Conservation (phyloP, 176 grass and related monocot species). For the Dactylis glomerata region DNA sequence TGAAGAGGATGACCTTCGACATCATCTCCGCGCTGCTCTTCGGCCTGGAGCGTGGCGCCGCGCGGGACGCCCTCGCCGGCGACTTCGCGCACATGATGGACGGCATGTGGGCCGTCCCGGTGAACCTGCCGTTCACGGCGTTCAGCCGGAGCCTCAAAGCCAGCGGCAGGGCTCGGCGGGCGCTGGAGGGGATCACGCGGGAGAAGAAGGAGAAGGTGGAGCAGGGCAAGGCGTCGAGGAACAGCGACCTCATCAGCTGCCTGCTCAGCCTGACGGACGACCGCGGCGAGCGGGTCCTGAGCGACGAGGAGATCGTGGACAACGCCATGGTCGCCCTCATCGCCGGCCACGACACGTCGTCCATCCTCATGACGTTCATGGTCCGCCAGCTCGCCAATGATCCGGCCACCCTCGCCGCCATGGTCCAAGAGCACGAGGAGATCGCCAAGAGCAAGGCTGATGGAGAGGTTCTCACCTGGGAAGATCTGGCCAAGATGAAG, state of each 20-base stretch:
- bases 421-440: constrained; percentile 42
- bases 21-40: constrained; percentile 45
- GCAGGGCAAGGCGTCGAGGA: neutral
- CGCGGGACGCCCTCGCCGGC: constrained; percentile 15
- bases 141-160: constrained; percentile 44
- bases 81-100: constrained; percentile 40
- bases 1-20: constrained; percentile 55
- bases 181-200: neutral
- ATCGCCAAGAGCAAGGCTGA: constrained; percentile 28
- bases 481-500: constrained; percentile 39
- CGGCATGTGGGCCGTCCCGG: constrained; percentile 47
- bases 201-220: constrained; percentile 32
- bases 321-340: constrained; percentile 29
- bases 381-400: constrained; percentile 46
- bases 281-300: neutral
- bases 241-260: constrained; percentile 33
- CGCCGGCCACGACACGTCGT: constrained; percentile 43
- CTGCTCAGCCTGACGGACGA: constrained; percentile 15
- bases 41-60: constrained; percentile 27
- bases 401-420: constrained; percentile 15
- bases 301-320: constrained; percentile 55
- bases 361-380: constrained; percentile 54
- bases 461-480: constrained; percentile 33
- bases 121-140: constrained; percentile 47
- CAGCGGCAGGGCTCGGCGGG: constrained; percentile 9